Base-by-base conservation (phyloP, 73 alveolate genomes). In the Paramecium primaurelia region DNA sequence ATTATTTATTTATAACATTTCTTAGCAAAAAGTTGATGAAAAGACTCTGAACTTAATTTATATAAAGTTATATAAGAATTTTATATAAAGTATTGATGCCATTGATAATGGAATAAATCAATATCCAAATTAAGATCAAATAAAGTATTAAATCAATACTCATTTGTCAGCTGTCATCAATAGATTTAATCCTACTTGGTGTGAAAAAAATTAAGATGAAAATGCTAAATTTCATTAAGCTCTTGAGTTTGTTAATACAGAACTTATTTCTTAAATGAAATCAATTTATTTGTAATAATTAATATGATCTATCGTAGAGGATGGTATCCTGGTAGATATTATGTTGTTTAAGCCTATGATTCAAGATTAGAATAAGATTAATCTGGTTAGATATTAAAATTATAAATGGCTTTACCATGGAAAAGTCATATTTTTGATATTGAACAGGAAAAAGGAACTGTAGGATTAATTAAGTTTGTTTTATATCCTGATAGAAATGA, bases 111-210 rank as follows among this genome's bases (percentile, higher is more conserved):
- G 99, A 26, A 96, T 96, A 34, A 93, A 91, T 18, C 88, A 93
- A 77, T 87, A 30, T 83, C 93, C 84, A 8, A 64, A 20, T 64
- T 64, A 92, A 42, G 86, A 77, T n/a, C 89, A 93, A 40, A 92
- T 96, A 18, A 86, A 88, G 34, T 97, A 95, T 92, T 49, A 86
- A 14, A 94, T 94, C 85, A n/a, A 59, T 25, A 96, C 99, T 6
- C 86, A 93, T 40, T 84, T 96, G 28, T 49, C 93, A 12, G 58
- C 75, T 14, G 95, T 97, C 84, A 87, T 97, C 14, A 89, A 93
- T 25, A 93, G 99, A 73, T 95, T 95, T 59, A 96, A 97, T 94
- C 98, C 98, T 30, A 96, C 77, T 77, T 97, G 99, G 99, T 95
- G 95, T 69, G 96, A 92, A 14, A 95, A 87, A n/a, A 59, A 75